phyloP scores from a whole-genome alignment of 2,329 filamentous ascomycete genomes.

The Phoma herbarum region DNA sequence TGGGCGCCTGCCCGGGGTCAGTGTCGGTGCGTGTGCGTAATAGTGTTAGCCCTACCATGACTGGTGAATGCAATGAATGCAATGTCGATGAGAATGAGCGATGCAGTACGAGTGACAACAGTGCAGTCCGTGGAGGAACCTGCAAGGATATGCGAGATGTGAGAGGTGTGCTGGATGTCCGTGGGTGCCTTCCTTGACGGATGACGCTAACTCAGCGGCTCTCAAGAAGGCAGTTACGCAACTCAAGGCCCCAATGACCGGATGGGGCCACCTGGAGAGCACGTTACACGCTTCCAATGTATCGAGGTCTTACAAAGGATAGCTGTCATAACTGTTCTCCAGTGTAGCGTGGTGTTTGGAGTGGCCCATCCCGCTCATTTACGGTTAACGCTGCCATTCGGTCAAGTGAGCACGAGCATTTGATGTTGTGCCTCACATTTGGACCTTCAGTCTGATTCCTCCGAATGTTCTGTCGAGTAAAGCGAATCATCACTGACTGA shows the following conservation, averaged over 20 bases:
- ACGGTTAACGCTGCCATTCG: not conserved
- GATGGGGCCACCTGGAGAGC: not conserved
- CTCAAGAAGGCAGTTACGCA: slow-evolving; percentile 24
- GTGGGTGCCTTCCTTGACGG: slow-evolving; percentile 27
- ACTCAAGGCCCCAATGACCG: not conserved
- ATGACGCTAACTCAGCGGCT: slow-evolving; percentile 16
- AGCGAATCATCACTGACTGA: slow-evolving; percentile 21
- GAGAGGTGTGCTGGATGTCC: slow-evolving; percentile 3
- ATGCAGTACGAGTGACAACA: not conserved
- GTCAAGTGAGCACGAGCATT: too few species aligned
- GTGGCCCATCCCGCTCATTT: too few species aligned
- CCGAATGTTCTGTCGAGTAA: slow-evolving; percentile 24
- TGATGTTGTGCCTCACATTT: too few species aligned
- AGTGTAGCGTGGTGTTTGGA: too few species aligned
- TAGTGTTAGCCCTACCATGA: slow-evolving; percentile 20
- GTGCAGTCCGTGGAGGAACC: not conserved
- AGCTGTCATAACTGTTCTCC: too few species aligned
- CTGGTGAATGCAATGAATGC: not conserved
- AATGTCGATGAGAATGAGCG: not conserved
- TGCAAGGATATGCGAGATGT: not conserved
- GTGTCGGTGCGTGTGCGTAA: not conserved
- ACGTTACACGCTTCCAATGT: not conserved
- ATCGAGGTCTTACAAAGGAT: too few species aligned
- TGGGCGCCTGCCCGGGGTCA: slow-evolving; percentile 57
- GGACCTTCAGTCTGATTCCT: not conserved